Conservation (phyloP, 306 rosid species). For the Cucurbita pepo region DNA sequence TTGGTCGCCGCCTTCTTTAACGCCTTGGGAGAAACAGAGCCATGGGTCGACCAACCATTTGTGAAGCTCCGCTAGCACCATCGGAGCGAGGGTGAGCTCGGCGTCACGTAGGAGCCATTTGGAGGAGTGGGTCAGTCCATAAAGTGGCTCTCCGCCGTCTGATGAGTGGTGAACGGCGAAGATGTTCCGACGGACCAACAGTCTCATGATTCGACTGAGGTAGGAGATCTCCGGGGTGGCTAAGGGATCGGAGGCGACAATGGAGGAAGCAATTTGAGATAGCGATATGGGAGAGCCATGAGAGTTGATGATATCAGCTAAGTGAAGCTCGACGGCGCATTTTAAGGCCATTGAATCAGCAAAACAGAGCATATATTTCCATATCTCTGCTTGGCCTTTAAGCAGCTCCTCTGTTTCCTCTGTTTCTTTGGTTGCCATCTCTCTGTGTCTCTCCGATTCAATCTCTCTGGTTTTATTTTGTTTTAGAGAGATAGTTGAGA, state of each 20-base stretch:
- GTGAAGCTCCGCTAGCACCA: constrained; percentile 6
- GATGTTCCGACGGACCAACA: constrained; percentile 14
- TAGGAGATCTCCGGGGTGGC: constrained; percentile 12
- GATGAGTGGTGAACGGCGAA: constrained; percentile 10
- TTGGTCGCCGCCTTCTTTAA: constrained; percentile 13
- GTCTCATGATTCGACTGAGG: constrained; percentile 25
- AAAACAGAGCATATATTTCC: constrained; percentile 23
- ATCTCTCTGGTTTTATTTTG: background rate
- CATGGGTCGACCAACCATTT: constrained; percentile 12
- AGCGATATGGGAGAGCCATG: constrained; percentile 14
- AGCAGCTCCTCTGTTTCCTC: constrained; percentile 4
- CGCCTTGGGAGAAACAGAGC: constrained; percentile 16
- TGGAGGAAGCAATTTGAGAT: constrained; percentile 14
- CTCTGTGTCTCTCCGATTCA: background rate
- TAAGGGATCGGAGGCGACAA: background rate
- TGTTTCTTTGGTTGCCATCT: constrained; percentile 4
- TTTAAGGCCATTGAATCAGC: constrained; percentile 28
- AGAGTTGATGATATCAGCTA: constrained; percentile 24
- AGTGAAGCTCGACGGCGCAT: constrained; percentile 24
- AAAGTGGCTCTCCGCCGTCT: constrained; percentile 4
- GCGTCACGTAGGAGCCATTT: constrained; percentile 12
- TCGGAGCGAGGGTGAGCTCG: constrained; percentile 1
- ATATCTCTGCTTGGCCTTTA: constrained; percentile 29
- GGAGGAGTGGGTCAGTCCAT: constrained; percentile 11
- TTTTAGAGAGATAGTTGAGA: background rate